Percentiles rank a stretch among this genome's conserved stretches.
These are phyloP conservation scores for Fusarium sp. DNA, from an alignment of 2,329 filamentous ascomycete genomes.

Conservation along the genomic window DNA sequence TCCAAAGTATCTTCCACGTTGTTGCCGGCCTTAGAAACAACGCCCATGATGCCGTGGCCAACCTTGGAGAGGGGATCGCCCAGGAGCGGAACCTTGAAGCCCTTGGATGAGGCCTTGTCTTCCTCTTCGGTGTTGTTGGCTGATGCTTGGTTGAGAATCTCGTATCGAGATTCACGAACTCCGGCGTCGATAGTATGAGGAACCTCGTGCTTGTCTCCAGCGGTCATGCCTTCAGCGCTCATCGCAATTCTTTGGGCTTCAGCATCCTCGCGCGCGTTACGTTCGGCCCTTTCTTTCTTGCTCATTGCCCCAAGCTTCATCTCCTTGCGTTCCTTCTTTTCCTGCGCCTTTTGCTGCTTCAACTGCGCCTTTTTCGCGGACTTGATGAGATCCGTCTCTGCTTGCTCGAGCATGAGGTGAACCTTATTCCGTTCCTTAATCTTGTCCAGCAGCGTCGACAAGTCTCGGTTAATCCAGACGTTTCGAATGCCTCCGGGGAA, in stretches of 20 bases:
- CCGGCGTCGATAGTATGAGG: constrained; percentile 64
- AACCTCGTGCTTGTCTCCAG: constrained; percentile 64
- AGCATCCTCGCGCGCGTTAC: constrained; percentile 61
- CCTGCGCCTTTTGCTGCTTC: constrained; percentile 73
- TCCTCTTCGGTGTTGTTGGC: constrained; percentile 39
- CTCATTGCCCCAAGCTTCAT: constrained; percentile 61
- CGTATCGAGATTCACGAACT: constrained; percentile 53
- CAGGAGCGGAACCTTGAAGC: constrained; percentile 47
- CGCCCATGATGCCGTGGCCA: constrained; percentile 61
- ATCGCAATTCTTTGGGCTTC: constrained; percentile 64
- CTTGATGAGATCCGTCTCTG: constrained; percentile 87
- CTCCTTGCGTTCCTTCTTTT: constrained; percentile 72
- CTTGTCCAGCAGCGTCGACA: constrained; percentile 85
- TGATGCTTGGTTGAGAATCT: constrained; percentile 20
- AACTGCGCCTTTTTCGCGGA: constrained; percentile 82
- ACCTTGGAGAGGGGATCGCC: constrained; percentile 59
- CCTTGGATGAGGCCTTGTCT: constrained; percentile 35
- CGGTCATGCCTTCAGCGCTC: constrained; percentile 60
- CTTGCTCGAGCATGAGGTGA: constrained; percentile 78
- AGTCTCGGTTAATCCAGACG: constrained; percentile 95
- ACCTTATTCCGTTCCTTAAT: constrained; percentile 79
- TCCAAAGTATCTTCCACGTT: constrained; percentile 66
- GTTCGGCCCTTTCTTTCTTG: constrained; percentile 63
- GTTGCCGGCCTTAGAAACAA: constrained; percentile 58
- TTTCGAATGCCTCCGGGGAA: constrained; percentile 96